These are phyloP conservation scores for Plasmodium gaboni DNA, from an alignment of 169 alveolate species.

Conservation along the genomic window DNA sequence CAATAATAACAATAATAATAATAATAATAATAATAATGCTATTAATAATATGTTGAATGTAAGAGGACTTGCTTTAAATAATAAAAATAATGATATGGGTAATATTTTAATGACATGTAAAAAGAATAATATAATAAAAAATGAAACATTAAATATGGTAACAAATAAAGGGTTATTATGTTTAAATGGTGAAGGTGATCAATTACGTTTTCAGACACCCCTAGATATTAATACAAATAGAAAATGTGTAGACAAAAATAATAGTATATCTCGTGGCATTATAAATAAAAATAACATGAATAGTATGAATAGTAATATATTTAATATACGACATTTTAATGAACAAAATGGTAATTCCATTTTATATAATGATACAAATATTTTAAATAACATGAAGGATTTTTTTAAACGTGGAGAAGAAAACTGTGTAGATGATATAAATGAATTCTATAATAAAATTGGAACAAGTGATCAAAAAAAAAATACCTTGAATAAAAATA, in stretches of 20 bases:
- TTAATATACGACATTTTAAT: too few species aligned
- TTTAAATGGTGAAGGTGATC: not conserved
- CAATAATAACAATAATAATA: too few species aligned
- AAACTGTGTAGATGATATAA: too few species aligned
- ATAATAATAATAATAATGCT: not conserved
- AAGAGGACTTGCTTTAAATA: not conserved
- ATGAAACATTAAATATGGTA: not conserved
- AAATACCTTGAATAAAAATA: not conserved
- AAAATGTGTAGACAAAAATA: not conserved
- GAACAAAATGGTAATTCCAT: too few species aligned
- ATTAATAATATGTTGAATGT: not conserved
- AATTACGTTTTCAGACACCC: not conserved
- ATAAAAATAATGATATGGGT: not conserved
- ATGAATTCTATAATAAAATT: too few species aligned
- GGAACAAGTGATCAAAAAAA: too few species aligned
- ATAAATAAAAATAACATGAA: too few species aligned
- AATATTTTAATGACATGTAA: not conserved
- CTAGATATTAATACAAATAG: not conserved
- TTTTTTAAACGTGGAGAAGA: too few species aligned
- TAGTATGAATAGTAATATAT: too few species aligned
- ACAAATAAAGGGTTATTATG: not conserved
- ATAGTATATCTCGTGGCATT: not conserved
- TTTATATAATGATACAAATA: too few species aligned
- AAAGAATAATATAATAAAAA: not conserved
- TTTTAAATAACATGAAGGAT: too few species aligned